phyloP scores from a whole-genome alignment of 2,329 filamentous ascomycete species.

The Sphaerulina musiva region DNA sequence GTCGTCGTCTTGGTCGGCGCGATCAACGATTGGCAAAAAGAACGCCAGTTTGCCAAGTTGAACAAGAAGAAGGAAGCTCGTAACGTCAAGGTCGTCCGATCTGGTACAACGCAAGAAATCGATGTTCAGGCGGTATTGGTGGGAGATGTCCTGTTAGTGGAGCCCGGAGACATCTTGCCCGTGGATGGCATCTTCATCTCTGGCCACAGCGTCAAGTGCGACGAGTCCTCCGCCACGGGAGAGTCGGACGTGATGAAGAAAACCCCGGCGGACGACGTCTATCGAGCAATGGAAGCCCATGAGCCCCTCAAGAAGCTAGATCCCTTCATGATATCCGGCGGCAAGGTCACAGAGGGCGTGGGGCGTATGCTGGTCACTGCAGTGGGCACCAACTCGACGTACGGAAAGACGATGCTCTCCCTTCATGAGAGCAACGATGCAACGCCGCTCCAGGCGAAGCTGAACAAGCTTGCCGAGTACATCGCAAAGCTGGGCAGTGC shows the following conservation, averaged over 20 bases:
- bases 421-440: constrained; percentile 69
- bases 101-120: constrained; percentile 62
- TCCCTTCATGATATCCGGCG: constrained; percentile 82
- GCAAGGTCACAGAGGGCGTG: constrained; percentile 68
- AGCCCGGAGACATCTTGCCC: constrained; percentile 66
- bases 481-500: constrained; percentile 72
- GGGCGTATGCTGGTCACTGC: constrained; percentile 71
- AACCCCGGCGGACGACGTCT: constrained; percentile 58
- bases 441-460: constrained; percentile 70
- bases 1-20: constrained; percentile 72
- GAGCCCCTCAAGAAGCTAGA: constrained; percentile 62
- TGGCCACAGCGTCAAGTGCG: constrained; percentile 62
- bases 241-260: constrained; percentile 70
- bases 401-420: constrained; percentile 73
- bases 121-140: constrained; percentile 65
- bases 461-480: constrained; percentile 70
- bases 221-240: constrained; percentile 70
- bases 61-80: constrained; percentile 75
- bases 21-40: constrained; percentile 77
- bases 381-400: constrained; percentile 65
- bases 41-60: constrained; percentile 71
- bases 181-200: constrained; percentile 65
- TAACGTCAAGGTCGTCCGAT: constrained; percentile 67
- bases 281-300: constrained; percentile 56
- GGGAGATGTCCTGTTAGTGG: constrained; percentile 65